Percentiles rank a stretch among this genome's conserved stretches.
phyloP scores from a whole-genome alignment of 768 basidiomycete genomes.

The Mycena vulgaris region DNA sequence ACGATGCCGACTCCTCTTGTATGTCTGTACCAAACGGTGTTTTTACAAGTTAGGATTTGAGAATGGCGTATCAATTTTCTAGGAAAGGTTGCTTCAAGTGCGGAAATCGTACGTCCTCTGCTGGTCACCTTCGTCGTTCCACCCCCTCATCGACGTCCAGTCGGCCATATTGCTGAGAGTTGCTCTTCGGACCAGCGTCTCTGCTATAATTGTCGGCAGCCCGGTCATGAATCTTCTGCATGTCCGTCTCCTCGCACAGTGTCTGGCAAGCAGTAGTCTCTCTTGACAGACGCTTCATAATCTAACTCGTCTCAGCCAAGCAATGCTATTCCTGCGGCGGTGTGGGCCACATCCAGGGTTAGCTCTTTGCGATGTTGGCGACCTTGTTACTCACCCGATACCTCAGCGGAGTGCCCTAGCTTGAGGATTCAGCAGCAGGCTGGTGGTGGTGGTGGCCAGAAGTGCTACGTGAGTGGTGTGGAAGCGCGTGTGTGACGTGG shows the following conservation, averaged over 20 bases:
- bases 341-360: constrained; percentile 82
- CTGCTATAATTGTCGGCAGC: constrained; percentile 95
- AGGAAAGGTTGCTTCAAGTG: constrained; percentile 96
- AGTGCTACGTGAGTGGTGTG: constrained; percentile 80
- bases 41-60: constrained; percentile 59
- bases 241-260: constrained; percentile 89
- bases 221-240: constrained; percentile 93
- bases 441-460: constrained; percentile 70
- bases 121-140: constrained; percentile 21
- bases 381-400: constrained; percentile 9
- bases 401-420: constrained; percentile 83
- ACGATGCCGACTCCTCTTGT: constrained; percentile 19
- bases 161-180: constrained; percentile 94
- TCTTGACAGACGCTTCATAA: too few species aligned
- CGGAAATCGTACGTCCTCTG: constrained; percentile 81
- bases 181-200: constrained; percentile 91
- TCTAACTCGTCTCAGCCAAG: too few species aligned
- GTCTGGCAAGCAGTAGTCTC: constrained; percentile 90
- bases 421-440: constrained; percentile 75
- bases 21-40: constrained; percentile 27
- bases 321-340: constrained; percentile 94
- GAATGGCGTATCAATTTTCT: constrained; percentile 87
- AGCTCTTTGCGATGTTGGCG: neutral
- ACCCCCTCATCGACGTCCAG: constrained; percentile 56
- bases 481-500: constrained; percentile 6